Evolutionary conservation across 768 basidiomycete genomes (phyloP), one percentile per base, ranked within the genome.

Genomic region (Sarcodon sp.): DNA sequence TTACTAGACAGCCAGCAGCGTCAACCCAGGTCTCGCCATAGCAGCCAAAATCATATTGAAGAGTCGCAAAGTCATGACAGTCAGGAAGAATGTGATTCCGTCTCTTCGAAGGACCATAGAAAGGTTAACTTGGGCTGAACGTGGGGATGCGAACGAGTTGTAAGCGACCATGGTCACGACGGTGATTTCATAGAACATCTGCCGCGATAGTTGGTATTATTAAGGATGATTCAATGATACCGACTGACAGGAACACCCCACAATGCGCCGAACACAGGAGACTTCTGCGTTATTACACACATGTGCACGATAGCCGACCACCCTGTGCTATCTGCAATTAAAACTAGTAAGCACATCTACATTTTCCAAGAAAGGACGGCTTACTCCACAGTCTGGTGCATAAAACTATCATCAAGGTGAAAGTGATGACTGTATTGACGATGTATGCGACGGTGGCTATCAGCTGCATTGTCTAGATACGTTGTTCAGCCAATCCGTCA

Each of bases 61-160:
- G 1, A 54, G 33, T 7, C 64, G 60, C 38, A 63, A 54, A 46
- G 44, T 46, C 1, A 57, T 57, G 47, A 63, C 50, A 27, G 55
- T 51, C 60, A 64, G 18, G 49, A 68, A 70, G 51, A 59, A 68
- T 1, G 55, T 36, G 12, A 66, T 56, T 10, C 68, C 66, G 51
- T 68, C 66, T 6, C 61, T 52, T 43, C 63, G 55, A 3, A 69
- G 61, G 4, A 61, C 56, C 32, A 54, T 52, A 33, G 54, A 50
- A 12, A 70, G 50, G 1, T 56, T 58, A 16, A 55, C 49, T 21
- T 59, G 45, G 12, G 57, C 52, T 4, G 52, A 46, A 7, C 62
- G 61, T 6, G 69, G 68, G 1, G 60, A 54, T 33, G 63, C 64
- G 16, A 68, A 48, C 1, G 67, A 66, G 50, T 67, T 68, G 47